A percentile compares a stretch with the other conserved stretches of the same genome.
These are phyloP conservation scores for Ramalina peruviana DNA, from an alignment of 495 filamentous ascomycete genomes.

Conservation along the genomic window DNA sequence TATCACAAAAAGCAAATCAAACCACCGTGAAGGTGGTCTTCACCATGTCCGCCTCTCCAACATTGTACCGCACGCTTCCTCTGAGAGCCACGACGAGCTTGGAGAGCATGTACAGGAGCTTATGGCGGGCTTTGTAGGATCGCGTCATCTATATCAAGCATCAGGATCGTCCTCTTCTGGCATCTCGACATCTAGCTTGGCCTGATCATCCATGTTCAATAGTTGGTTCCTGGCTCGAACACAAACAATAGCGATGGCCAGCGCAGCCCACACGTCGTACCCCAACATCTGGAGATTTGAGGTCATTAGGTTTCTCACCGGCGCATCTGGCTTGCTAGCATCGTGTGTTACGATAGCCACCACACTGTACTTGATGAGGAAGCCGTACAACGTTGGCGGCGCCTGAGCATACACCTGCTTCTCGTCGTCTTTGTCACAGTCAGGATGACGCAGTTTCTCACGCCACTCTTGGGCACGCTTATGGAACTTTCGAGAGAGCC, in stretches of 20 bases:
- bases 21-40: too few species aligned
- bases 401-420: not conserved
- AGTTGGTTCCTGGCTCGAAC: constrained; percentile 26
- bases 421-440: not conserved
- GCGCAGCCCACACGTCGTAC: constrained; percentile 36
- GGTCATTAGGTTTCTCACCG: constrained; percentile 17
- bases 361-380: constrained; percentile 29
- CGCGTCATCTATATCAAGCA: constrained; percentile 1
- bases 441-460: constrained; percentile 3
- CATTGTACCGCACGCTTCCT: too few species aligned
- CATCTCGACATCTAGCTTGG: constrained; percentile 3
- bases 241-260: constrained; percentile 29
- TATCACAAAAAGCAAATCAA: too few species aligned
- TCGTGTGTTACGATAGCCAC: constrained; percentile 29
- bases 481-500: constrained; percentile 21
- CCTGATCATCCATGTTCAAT: constrained; percentile 16
- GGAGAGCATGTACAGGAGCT: too few species aligned
- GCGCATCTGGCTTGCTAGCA: constrained; percentile 9
- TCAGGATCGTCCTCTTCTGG: constrained; percentile 10
- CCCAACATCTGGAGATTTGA: constrained; percentile 27
- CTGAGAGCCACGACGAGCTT: too few species aligned
- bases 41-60: too few species aligned
- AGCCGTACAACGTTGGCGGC: constrained; percentile 25
- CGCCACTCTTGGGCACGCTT: constrained; percentile 19
- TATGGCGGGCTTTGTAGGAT: too few species aligned